Conservation (phyloP, 192 early-diverging fungal genomes). For the Phycomyces blakesleeanus region DNA sequence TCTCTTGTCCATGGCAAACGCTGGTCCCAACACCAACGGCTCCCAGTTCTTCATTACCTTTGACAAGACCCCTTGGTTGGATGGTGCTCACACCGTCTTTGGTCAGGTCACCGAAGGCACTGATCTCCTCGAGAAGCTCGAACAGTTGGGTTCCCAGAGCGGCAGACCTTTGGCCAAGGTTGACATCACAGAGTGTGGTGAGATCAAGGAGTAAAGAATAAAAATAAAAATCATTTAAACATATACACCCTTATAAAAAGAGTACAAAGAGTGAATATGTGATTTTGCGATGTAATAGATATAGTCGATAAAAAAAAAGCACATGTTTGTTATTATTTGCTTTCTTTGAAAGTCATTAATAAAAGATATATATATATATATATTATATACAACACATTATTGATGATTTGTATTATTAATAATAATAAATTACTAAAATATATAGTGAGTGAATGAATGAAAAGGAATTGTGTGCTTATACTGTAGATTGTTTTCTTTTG, state of each 20-base stretch:
- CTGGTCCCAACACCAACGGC: conserved; percentile 72
- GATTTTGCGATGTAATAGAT: no score
- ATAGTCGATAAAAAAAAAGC: no score
- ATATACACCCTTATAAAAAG: no score
- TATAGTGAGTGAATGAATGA: no score
- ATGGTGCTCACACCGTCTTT: conserved; percentile 92
- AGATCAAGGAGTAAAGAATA: conserved; percentile 45
- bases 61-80: conserved; percentile 76
- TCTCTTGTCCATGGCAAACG: conserved; percentile 70
- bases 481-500: no score
- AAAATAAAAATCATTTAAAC: no score
- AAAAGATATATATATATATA: conserved; percentile 6
- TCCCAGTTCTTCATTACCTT: conserved; percentile 88
- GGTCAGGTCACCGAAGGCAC: conserved; percentile 76
- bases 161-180: conserved; percentile 62
- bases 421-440: background rate
- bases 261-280: no score
- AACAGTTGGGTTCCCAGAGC: conserved; percentile 58
- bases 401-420: background rate
- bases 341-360: background rate
- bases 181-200: conserved; percentile 73
- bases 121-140: conserved; percentile 70
- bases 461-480: no score
- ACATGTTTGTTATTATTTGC: no score
- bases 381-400: no score